Evolutionary conservation across 2,329 filamentous ascomycete species (phyloP).

Genomic region (Trichocomaceae sp.): DNA sequence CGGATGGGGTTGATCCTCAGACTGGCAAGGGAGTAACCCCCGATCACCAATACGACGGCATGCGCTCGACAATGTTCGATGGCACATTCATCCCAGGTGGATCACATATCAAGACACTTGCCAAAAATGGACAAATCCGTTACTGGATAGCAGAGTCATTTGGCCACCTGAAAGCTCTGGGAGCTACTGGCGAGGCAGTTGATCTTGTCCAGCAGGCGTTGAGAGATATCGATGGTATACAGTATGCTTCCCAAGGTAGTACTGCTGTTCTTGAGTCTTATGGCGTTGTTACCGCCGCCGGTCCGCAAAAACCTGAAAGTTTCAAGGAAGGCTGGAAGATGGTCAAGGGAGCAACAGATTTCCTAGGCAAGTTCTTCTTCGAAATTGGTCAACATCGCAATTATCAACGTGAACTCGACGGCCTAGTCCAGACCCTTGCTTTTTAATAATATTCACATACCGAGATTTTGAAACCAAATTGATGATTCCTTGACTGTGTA

Average conservation of each 20-base stretch:
- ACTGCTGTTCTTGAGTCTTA: conserved; percentile 58
- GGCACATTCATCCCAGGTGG: conserved; percentile 67
- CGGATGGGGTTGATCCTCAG: conserved; percentile 48
- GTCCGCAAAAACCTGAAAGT: conserved; percentile 47
- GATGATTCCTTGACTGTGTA: neutral
- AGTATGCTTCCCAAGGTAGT: conserved; percentile 41
- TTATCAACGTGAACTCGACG: conserved; percentile 67
- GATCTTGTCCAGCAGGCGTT: conserved; percentile 50
- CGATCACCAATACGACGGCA: conserved; percentile 72
- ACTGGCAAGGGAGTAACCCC: conserved; percentile 44
- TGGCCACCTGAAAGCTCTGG: conserved; percentile 73
- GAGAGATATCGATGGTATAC: conserved; percentile 41
- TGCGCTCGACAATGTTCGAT: conserved; percentile 71
- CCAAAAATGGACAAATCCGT: conserved; percentile 63
- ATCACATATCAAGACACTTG: conserved; percentile 52
- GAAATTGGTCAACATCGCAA: conserved; percentile 66
- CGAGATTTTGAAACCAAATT: neutral
- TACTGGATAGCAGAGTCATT: conserved; percentile 78
- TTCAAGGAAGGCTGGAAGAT: conserved; percentile 58
- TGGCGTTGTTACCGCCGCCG: conserved; percentile 64
- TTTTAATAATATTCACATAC: conserved; percentile 46
- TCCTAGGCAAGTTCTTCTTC: conserved; percentile 64
- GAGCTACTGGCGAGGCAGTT: conserved; percentile 66
- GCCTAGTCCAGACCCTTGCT: conserved; percentile 59
- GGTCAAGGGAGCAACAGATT: conserved; percentile 60